Evolutionary conservation across 108 stramenopile genomes (phyloP).

Genomic region (Poteriospumella lacustris): DNA sequence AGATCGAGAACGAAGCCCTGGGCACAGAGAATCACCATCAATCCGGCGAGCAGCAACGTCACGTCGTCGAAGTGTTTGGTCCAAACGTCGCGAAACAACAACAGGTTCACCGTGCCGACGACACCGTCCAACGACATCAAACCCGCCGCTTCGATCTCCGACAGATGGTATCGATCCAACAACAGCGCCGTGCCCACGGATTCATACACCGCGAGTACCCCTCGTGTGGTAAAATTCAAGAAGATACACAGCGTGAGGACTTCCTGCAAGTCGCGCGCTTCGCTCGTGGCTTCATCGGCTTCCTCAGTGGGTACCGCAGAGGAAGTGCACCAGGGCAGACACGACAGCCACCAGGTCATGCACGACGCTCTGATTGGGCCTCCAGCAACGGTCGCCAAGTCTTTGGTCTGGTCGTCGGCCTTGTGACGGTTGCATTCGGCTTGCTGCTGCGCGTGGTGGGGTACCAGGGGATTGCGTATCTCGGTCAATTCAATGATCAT

Average conservation of each 20-base stretch:
- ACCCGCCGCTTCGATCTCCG: not conserved
- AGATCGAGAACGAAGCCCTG: not conserved
- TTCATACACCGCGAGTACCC: constrained; percentile 82
- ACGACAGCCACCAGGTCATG: not conserved
- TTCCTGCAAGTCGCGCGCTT: not conserved
- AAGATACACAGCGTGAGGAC: not conserved
- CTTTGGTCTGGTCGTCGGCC: no score
- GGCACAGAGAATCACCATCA: not conserved
- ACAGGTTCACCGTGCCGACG: not conserved
- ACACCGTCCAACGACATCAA: not conserved
- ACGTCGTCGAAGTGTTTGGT: not conserved
- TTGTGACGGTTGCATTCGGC: no score
- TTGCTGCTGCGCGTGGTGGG: no score
- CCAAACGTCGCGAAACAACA: not conserved
- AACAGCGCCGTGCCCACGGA: constrained; percentile 72
- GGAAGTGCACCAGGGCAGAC: not conserved
- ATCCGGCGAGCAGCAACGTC: not conserved
- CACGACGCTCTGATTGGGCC: not conserved
- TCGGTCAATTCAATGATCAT: no score
- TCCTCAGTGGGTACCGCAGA: not conserved
- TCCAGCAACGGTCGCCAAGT: no score
- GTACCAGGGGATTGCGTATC: no score
- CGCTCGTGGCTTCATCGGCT: no score
- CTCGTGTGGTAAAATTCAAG: constrained; percentile 36
- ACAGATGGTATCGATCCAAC: not conserved